These are phyloP conservation scores for Saposhnikovia divaricata DNA, from an alignment of 129 eudicot genomes.

Conservation along the genomic window DNA sequence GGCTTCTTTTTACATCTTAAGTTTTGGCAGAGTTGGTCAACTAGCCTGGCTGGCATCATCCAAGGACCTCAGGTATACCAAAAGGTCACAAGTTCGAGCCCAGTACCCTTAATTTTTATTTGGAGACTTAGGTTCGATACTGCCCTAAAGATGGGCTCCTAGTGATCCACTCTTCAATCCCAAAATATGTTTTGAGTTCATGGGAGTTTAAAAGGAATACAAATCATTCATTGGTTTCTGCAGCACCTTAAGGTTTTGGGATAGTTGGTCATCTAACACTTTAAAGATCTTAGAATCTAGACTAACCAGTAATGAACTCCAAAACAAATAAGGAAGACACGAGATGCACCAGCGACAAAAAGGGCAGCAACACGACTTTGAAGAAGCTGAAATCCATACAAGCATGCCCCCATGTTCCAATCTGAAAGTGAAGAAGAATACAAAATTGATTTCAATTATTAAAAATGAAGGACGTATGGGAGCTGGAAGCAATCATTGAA, in stretches of 20 bases:
- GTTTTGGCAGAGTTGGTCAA: neutral
- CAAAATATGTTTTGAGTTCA: neutral
- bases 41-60: neutral
- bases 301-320: slow-evolving; percentile 98
- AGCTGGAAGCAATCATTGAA: neutral
- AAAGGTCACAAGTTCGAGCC: neutral
- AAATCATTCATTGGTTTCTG: neutral
- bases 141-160: neutral
- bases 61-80: neutral
- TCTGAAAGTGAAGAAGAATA: slow-evolving; percentile 31
- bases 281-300: slow-evolving; percentile 3
- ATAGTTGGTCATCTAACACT: neutral
- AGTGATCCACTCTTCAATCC: neutral
- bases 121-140: neutral
- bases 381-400: slow-evolving; percentile 93
- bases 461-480: neutral
- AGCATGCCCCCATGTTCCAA: slow-evolving; percentile 99
- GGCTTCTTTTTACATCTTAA: neutral
- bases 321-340: slow-evolving; percentile 94
- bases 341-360: slow-evolving; percentile 90
- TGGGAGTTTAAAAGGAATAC: neutral
- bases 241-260: neutral
- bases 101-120: neutral
- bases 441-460: slow-evolving; percentile 5
- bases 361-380: slow-evolving; percentile 85